phyloP scores from a whole-genome alignment of 176 grass and related monocot genomes.

The Miscanthus lutarioriparius region DNA sequence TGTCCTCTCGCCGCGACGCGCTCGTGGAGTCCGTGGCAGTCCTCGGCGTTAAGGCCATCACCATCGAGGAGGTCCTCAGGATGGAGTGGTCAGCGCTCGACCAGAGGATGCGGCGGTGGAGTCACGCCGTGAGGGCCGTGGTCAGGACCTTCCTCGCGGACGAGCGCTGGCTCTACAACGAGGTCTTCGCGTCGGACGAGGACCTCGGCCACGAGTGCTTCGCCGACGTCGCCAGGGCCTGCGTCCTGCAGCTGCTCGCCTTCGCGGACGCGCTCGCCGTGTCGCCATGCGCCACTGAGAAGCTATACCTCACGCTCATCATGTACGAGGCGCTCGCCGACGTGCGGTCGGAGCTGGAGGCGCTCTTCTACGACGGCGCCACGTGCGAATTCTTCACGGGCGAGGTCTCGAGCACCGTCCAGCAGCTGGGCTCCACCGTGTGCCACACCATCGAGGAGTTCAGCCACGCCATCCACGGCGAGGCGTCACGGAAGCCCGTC shows the following conservation, averaged over 20 bases:
- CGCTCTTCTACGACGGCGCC: slow-evolving; percentile 47
- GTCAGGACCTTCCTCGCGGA: no score
- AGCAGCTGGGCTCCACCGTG: slow-evolving; percentile 46
- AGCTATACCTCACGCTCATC: slow-evolving; percentile 66
- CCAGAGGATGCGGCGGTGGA: no score
- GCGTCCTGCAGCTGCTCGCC: slow-evolving; percentile 70
- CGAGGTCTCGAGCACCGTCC: slow-evolving; percentile 48
- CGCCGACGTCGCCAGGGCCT: slow-evolving; percentile 60
- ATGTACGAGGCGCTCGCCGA: slow-evolving; percentile 84
- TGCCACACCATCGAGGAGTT: slow-evolving; percentile 66
- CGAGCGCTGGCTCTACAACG: slow-evolving; percentile 46
- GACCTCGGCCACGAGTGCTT: slow-evolving; percentile 72
- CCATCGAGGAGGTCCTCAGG: no score
- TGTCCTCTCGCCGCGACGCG: no score
- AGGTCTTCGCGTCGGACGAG: slow-evolving; percentile 49
- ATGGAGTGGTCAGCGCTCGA: no score
- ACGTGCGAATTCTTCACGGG: slow-evolving; percentile 46
- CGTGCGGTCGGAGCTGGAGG: slow-evolving; percentile 45
- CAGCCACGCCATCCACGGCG: slow-evolving; percentile 56
- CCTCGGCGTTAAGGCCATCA: no score
- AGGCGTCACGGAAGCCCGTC: slow-evolving; percentile 49
- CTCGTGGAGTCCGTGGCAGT: no score
- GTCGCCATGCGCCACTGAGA: slow-evolving; percentile 54
- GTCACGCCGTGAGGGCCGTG: no score
- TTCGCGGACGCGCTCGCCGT: slow-evolving; percentile 75